phyloP scores from a whole-genome alignment of 768 basidiomycete genomes.

The Sporobolomyces roseus region DNA sequence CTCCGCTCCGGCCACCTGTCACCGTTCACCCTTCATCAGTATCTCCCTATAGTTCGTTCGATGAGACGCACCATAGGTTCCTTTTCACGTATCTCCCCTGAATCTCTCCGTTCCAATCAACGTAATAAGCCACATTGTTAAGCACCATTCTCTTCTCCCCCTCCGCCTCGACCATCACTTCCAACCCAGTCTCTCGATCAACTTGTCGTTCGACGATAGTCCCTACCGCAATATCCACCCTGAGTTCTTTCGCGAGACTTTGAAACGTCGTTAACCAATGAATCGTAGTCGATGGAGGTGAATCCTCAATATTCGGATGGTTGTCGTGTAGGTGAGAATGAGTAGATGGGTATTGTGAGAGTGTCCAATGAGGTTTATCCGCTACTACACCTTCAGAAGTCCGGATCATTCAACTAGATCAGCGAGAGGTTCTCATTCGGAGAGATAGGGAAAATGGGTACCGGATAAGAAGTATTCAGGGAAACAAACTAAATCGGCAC shows the following conservation, averaged over 20 bases:
- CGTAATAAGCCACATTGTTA: slow-evolving; percentile 42
- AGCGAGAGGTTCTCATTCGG: not conserved
- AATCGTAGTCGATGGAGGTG: not conserved
- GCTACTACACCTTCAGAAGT: slow-evolving; percentile 22
- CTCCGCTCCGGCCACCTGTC: slow-evolving; percentile 41
- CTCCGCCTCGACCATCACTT: slow-evolving; percentile 1
- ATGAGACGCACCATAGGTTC: slow-evolving; percentile 26
- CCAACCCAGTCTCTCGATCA: not conserved
- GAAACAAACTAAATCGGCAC: slow-evolving; percentile 34
- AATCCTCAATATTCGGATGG: not conserved
- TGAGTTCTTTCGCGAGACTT: slow-evolving; percentile 33
- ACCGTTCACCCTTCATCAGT: too few species aligned
- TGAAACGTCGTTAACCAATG: slow-evolving; percentile 36
- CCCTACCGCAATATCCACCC: slow-evolving; percentile 42
- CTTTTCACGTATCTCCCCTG: slow-evolving; percentile 32
- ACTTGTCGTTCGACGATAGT: slow-evolving; percentile 43
- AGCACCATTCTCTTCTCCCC: slow-evolving; percentile 20
- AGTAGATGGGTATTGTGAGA: slow-evolving; percentile 29
- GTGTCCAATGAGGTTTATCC: slow-evolving; percentile 17
- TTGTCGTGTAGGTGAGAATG: slow-evolving; percentile 23
- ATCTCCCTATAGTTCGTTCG: too few species aligned
- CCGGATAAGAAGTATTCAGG: slow-evolving; percentile 38
- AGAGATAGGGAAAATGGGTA: too few species aligned
- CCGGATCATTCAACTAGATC: not conserved
- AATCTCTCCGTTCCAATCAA: slow-evolving; percentile 36